A percentile compares a stretch with the other conserved stretches of the same genome.
phyloP scores from a whole-genome alignment of 2,329 filamentous ascomycete species.

The Colletotrichum gigasporum region DNA sequence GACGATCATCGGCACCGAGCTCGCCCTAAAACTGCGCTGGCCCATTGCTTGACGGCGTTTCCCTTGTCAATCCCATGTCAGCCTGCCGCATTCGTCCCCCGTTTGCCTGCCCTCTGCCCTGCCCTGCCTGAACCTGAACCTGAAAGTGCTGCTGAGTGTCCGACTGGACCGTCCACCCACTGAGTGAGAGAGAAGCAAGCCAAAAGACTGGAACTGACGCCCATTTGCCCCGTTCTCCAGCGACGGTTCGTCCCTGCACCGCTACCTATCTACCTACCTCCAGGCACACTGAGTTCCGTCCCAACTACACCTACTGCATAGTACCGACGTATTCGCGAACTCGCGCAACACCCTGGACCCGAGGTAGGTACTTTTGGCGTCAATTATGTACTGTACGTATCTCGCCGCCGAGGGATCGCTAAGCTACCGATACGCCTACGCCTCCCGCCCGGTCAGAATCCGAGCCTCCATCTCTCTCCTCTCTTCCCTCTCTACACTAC shows the following conservation, averaged over 20 bases:
- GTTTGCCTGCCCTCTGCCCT: too few species aligned
- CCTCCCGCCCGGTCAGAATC: slow-evolving; percentile 30
- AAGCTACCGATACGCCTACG: slow-evolving; percentile 21
- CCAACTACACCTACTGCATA: background rate
- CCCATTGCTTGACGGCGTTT: slow-evolving; percentile 1
- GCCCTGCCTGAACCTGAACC: background rate
- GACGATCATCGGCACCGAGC: slow-evolving; percentile 30
- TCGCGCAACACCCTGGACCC: slow-evolving; percentile 2
- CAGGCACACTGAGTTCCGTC: too few species aligned
- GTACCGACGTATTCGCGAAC: background rate
- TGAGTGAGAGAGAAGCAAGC: background rate
- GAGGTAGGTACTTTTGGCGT: background rate
- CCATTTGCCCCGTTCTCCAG: too few species aligned
- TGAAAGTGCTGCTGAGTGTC: background rate
- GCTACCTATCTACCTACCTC: too few species aligned
- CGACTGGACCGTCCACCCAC: background rate
- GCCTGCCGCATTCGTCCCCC: slow-evolving; percentile 5
- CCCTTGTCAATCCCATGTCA: slow-evolving; percentile 8
- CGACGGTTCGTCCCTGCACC: too few species aligned
- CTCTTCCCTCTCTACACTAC: slow-evolving; percentile 12
- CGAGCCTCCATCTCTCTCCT: slow-evolving; percentile 30
- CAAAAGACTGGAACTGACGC: background rate
- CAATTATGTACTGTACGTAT: background rate
- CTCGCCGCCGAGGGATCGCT: background rate
- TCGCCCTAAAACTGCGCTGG: slow-evolving; percentile 16